Conservation (phyloP, 352 stramenopile genomes). For the Globisporangium echinulatum region DNA sequence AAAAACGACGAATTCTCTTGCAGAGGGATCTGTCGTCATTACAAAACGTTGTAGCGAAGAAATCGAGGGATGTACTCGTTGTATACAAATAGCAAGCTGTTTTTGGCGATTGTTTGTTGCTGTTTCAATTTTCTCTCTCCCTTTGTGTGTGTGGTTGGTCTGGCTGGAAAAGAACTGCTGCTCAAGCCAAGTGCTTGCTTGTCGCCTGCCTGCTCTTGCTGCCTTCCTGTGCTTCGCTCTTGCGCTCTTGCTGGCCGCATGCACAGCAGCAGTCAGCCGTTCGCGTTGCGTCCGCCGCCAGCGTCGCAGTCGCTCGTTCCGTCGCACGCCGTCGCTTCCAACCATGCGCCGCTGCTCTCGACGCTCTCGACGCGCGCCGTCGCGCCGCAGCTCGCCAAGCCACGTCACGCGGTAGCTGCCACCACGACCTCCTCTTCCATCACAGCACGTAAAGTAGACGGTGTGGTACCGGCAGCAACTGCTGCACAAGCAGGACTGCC, state of each 20-base stretch:
- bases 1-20: too few species aligned
- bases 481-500: conserved; percentile 21
- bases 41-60: not conserved
- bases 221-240: not conserved
- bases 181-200: not conserved
- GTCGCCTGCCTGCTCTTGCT: not conserved
- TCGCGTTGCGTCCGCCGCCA: conserved; percentile 8
- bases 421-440: not conserved
- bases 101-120: not conserved
- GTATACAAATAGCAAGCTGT: not conserved
- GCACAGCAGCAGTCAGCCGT: conserved; percentile 8
- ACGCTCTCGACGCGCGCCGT: not conserved
- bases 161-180: not conserved
- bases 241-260: not conserved
- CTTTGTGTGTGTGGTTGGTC: not conserved
- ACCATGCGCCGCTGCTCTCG: not conserved
- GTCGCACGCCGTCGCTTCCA: not conserved
- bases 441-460: too few species aligned
- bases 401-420: not conserved
- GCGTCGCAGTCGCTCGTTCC: not conserved
- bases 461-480: not conserved
- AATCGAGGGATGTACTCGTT: not conserved
- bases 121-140: not conserved
- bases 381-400: not conserved
- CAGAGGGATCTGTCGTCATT: too few species aligned